phyloP scores from a whole-genome alignment of 768 basidiomycete genomes.

The Mycena pura region DNA sequence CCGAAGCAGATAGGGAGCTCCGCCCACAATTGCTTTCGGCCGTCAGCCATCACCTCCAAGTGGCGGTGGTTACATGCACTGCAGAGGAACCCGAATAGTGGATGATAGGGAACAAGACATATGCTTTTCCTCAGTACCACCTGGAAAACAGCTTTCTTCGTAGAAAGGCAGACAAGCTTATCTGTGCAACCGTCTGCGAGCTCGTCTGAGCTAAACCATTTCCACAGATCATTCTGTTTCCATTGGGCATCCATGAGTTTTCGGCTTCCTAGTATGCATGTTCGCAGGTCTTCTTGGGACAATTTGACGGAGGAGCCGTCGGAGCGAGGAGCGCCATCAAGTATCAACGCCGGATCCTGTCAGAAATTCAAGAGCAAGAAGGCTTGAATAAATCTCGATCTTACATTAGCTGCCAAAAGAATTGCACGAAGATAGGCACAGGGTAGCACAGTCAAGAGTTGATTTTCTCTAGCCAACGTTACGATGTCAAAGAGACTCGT shows the following conservation, averaged over 20 bases:
- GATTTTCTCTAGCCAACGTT: neutral
- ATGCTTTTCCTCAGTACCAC: neutral
- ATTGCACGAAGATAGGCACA: constrained; percentile 2
- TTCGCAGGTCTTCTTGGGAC: neutral
- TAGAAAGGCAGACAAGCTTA: neutral
- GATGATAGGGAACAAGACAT: too few relatives aligned
- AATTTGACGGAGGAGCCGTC: neutral
- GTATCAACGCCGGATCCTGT: neutral
- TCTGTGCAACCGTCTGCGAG: neutral
- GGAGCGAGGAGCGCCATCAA: neutral
- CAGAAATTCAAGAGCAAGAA: neutral
- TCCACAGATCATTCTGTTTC: neutral
- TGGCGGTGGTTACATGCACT: neutral
- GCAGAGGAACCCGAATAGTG: neutral
- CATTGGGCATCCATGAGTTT: neutral
- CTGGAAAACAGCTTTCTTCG: neutral
- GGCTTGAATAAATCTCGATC: neutral
- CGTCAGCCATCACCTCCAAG: neutral
- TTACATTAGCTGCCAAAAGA: neutral
- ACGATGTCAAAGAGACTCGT: neutral
- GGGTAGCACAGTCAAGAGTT: neutral
- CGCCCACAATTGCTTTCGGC: constrained; percentile 6
- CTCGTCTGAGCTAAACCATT: neutral
- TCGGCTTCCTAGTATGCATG: neutral
- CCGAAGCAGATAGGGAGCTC: neutral